Base-by-base conservation (phyloP, 208 protist genomes). In the Leishmania lainsoni region DNA sequence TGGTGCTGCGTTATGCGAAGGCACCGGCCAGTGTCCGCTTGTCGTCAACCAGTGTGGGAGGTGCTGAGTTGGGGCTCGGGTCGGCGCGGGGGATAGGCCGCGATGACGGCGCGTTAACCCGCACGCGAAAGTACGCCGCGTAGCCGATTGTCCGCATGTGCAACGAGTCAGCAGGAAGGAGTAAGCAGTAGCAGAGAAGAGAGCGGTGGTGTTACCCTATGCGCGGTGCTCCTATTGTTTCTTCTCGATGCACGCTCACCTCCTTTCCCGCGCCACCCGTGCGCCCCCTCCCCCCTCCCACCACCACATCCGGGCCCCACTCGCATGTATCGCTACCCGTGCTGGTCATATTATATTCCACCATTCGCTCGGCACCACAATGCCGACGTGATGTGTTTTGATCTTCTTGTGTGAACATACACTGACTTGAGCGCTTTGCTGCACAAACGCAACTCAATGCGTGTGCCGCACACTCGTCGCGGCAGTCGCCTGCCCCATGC, bases 11-110 rank as follows among this genome's bases (percentile, higher is more conserved):
- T 26, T 32, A 14, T 42, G 45, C 32, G 16, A 58, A 69, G n/a
- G 58, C 73, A 3, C 77, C 78, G 0, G 42, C 48, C 70, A 68
- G 16, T 51, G 65, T 81, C 63, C 63, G 68, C 77, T 32, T 52
- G 39, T 8, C 26, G 5, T 26, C 75, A 32, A 52, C 9, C 26
- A 58, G 63, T 1, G 26, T 17, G 12, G 78, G 32, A 2, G 8
- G 32, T 58, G 73, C 63, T 45, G 42, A 42, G 45, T 14, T 58
- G 6, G 48, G 26, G 42, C 29, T 68, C 49, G 56, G 59, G 69
- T 80, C 70, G 29, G 69, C 58, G 45, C 70, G 58, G 32, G 69
- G 70, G 17, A 39, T n/a, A 35, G 48, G 54, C 26, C 69, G 51
- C 29, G 70, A 49, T 32, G 45, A 59, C 48, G 22, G 32, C 3